Evolutionary conservation across 768 basidiomycete genomes (phyloP), one percentile per base, ranked within the genome.

Genomic region (Imleria badia): DNA sequence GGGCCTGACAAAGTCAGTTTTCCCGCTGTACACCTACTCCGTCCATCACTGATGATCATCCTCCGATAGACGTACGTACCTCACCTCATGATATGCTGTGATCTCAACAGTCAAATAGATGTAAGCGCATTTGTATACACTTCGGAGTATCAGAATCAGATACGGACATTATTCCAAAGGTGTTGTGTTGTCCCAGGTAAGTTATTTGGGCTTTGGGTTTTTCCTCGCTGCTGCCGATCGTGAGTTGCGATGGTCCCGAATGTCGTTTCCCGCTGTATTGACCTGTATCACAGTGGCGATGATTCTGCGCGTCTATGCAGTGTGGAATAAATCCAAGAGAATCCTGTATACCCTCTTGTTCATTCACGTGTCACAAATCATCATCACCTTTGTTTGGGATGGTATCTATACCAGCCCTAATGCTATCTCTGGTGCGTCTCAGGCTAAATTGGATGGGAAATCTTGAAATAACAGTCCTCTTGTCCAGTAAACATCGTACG

Each of bases 231-330:
- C 51, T 17, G 46, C 54, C 1, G 54, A 63, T 45, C 2, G 62
- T 63, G 50, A 59, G 57, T 11, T 26, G 0, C 7, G 7, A 20
- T 6, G 4, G 17, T 11, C 26, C 19, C 3, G 0, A 9, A 20
- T 17, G 19, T 26, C 0, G 3, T 7, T 35, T n/a, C 26, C 26
- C n/a, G 1, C 2, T 14, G 6, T 6, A 10, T 17, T 23, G 6
- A 52, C 2, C 26, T 14, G 2, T n/a, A 11, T 9, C 5, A 20
- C 12, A 63, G 61, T 59, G 8, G 17, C 62, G 39, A 63, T 63
- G 61, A 33, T 59, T 7, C 40, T 62, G 15, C 60, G 60, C 5
- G 50, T 62, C 1, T 55, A 62, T 22, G 42, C 56, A 26, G 59
- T 62, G 39, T 59, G 49, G 46, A 12, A 23, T 22, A 48, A 26